Evolutionary conservation across 805 yeast species (phyloP), one percentile per base, ranked within the genome.

Genomic region (Clavispora asparagi): DNA sequence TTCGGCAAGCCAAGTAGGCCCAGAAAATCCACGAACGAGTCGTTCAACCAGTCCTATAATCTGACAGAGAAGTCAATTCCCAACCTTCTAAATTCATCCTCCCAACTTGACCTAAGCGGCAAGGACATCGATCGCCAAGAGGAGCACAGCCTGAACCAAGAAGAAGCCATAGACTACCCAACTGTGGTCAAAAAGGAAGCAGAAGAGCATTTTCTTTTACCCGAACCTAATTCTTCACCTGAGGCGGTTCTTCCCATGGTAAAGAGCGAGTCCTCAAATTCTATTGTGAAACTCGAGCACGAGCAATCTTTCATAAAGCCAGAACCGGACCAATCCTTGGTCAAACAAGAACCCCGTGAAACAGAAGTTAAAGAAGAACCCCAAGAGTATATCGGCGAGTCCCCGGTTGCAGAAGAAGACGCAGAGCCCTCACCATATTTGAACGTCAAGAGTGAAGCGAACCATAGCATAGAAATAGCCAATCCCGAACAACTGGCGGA

Each of bases 51-150:
- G 27, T 60, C 67, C 4, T 65, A 65, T 50, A 63, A 63, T 49
- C 65, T 65, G 42, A 63, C 72, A 2, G 75, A 71, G 52, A 66
- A 66, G 47, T 67, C 76, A 1, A 71, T 70, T 5, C 60, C 71
- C 67, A 66, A 68, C 47, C 55, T 71, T 30, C 58, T 71, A 38
- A 58, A 63, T 26, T 58, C 62, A 25, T 53, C 60, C 2, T 49
- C 57, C 7, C 55, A 44, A 23, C n/a, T 39, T 3, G 48, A 49
- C 10, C 40, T 52, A 30, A 23, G 28, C 26, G 39, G 17, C 13
- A 19, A 31, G 14, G 33, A 9, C 4, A 6, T 33, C 6, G 35
- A 32, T 13, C 9, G 8, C 17, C 35, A 31, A 31, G 17, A 31
- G 19, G 35, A 31, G 19, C 19, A n/a, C 4, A 6, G 11, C 35